phyloP scores from a whole-genome alignment of 768 basidiomycete genomes.

The Rhodotorula sphaerocarpa region DNA sequence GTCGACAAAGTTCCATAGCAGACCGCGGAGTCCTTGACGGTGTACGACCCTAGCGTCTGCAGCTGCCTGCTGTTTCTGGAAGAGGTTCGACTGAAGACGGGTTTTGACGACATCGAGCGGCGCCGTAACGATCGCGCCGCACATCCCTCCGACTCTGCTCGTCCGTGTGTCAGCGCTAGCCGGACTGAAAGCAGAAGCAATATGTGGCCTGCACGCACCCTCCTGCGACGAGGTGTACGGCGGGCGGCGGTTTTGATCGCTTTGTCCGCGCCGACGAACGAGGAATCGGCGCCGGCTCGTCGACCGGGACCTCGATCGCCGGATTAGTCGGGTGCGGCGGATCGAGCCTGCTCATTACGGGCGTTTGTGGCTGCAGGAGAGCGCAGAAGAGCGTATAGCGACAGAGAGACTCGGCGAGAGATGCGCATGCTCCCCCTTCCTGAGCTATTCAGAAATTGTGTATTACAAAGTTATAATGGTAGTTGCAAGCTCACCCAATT shows the following conservation, averaged over 20 bases:
- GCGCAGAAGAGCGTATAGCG: too few species aligned
- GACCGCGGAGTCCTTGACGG: conserved; percentile 44
- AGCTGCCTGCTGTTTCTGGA: conserved; percentile 16
- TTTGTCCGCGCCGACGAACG: neutral
- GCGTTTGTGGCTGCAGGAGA: too few species aligned
- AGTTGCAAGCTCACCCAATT: too few species aligned
- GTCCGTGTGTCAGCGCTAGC: neutral
- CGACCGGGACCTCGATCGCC: conserved; percentile 3
- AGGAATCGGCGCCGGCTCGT: conserved; percentile 7
- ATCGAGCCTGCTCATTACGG: too few species aligned
- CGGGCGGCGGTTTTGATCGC: conserved; percentile 18
- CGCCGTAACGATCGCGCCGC: conserved; percentile 89
- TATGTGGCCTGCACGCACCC: too few species aligned
- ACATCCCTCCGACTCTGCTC: conserved; percentile 84
- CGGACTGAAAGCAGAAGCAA: too few species aligned
- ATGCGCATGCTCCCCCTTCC: too few species aligned
- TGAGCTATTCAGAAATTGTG: too few species aligned
- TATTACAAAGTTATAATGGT: too few species aligned
- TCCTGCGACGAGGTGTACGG: conserved; percentile 39
- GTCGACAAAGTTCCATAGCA: conserved; percentile 90
- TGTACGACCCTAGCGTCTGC: conserved; percentile 43
- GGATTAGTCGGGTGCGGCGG: conserved; percentile 3
- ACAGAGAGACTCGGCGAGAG: too few species aligned
- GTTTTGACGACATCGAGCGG: conserved; percentile 99
- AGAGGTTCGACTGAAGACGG: conserved; percentile 78